Conservation (phyloP, 305 asterid species). For the Salvia sclarea region DNA sequence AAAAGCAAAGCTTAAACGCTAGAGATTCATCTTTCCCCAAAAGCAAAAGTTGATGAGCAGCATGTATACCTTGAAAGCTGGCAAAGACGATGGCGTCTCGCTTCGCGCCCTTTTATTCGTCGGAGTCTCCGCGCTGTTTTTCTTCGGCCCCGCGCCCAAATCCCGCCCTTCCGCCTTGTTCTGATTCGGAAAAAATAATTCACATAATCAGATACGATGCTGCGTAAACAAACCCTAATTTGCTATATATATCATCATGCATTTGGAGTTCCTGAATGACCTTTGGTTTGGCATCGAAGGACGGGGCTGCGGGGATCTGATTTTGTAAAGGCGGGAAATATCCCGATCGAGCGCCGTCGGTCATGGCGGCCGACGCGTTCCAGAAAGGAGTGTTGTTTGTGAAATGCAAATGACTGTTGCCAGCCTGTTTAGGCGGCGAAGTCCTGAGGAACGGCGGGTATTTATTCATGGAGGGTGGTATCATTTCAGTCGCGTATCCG, state of each 20-base stretch:
- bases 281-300: constrained; percentile 67
- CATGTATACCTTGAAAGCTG: constrained; percentile 77
- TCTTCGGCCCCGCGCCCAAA: constrained; percentile 42
- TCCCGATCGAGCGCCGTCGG: constrained; percentile 51
- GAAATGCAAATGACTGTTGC: constrained; percentile 61
- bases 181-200: constrained; percentile 30
- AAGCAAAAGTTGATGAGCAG: constrained; percentile 29
- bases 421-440: constrained; percentile 47
- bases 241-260: neutral
- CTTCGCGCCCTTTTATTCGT: constrained; percentile 68
- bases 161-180: constrained; percentile 50
- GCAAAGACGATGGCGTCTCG: constrained; percentile 68
- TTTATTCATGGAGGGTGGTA: constrained; percentile 53
- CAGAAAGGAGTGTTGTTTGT: constrained; percentile 76
- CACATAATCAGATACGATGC: neutral
- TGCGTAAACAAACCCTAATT: constrained; percentile 24
- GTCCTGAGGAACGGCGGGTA: constrained; percentile 56
- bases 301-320: constrained; percentile 47
- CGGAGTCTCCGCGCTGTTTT: constrained; percentile 46
- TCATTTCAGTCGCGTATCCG: constrained; percentile 36
- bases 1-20: constrained; percentile 26
- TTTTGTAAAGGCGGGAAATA: constrained; percentile 58
- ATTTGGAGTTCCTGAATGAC: constrained; percentile 27
- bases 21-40: constrained; percentile 17
- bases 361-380: constrained; percentile 62